Evolutionary conservation across 2,329 filamentous ascomycete species (phyloP), one percentile per base, ranked within the genome.

Genomic region (Apiospora rasikravindrae): DNA sequence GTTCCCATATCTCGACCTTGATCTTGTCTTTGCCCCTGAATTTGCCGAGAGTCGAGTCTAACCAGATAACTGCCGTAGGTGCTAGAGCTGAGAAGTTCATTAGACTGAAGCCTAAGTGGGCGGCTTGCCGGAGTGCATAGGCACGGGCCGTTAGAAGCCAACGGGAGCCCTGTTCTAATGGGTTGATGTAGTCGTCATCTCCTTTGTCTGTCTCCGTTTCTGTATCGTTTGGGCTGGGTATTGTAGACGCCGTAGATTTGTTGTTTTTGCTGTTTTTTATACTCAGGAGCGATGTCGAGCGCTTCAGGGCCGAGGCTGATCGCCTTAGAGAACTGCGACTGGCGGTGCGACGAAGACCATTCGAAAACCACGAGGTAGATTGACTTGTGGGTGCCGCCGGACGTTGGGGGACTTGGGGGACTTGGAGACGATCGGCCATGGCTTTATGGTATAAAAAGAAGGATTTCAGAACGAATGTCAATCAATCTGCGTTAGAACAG

Each of bases 131-230:
- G 1, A 79, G 71, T 42, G 72, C 72, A n/a, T 67, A 76, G 22
- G 77, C 77, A 47, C 77, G 77, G n/a, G 76, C 73, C 29, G 75
- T 73, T 4, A 80, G 75, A 19, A 77, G 71, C 78, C 78, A 80
- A 40, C 72, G 67, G 29, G 72, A 61, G 51, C 72, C 69, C 45
- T 73, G 33, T 13, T 73, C 67, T 14, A 73, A 44, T 4, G 72
- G 72, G 29, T 73, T 73, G 24, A 70, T 57, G 44, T 73, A 73
- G 22, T 73, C 72, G 14, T 73, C 72, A 13, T 49, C 64, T 19
- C 47, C 47, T 22, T 22, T 42, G 29, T 51, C 67, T 19, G 13
- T 29, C 24, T 29, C 49, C 37, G 45, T 26, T 51, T 42, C 45
- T 10, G 49, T 40, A 11, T 69, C 68, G 26, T 53, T 57, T 29